These are phyloP conservation scores for Cercospora berteroae DNA, from an alignment of 2,329 filamentous ascomycete species.

Conservation along the genomic window DNA sequence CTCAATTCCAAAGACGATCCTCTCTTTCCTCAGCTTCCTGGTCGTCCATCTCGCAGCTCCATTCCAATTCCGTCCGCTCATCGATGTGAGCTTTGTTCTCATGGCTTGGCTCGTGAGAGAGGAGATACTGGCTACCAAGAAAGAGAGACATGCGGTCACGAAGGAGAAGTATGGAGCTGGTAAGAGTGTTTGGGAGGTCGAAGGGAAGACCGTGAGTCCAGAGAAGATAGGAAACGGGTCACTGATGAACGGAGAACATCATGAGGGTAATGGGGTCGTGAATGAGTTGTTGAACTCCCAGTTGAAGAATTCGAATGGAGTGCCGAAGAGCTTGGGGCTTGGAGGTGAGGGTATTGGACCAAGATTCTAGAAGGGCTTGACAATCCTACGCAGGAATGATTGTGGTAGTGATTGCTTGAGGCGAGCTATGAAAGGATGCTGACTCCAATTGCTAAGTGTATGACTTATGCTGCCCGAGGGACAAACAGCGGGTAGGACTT, in stretches of 20 bases:
- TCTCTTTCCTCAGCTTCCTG: conserved; percentile 11
- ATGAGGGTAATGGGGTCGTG: background rate
- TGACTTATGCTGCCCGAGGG: too few relatives aligned
- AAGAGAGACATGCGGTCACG: conserved; percentile 22
- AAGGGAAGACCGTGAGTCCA: background rate
- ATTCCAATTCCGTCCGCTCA: background rate
- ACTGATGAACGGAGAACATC: background rate
- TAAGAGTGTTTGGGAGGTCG: conserved; percentile 17
- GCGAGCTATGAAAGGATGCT: too few relatives aligned
- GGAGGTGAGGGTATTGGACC: background rate
- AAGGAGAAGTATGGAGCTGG: conserved; percentile 16
- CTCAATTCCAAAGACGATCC: background rate
- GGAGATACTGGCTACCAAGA: conserved; percentile 36
- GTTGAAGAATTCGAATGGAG: conserved; percentile 7
- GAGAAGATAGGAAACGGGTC: background rate
- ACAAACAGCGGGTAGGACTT: too few relatives aligned
- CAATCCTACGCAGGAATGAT: too few relatives aligned
- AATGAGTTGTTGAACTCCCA: background rate
- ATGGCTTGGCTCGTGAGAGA: conserved; percentile 40
- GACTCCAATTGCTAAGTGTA: too few relatives aligned
- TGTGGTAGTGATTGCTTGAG: too few relatives aligned
- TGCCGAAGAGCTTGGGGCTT: background rate
- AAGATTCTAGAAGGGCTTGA: background rate
- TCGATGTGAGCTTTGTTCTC: conserved; percentile 19
- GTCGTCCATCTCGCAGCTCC: conserved; percentile 36